These are phyloP conservation scores for Botryotinia calthae DNA, from an alignment of 2,329 filamentous ascomycete species.

Conservation along the genomic window DNA sequence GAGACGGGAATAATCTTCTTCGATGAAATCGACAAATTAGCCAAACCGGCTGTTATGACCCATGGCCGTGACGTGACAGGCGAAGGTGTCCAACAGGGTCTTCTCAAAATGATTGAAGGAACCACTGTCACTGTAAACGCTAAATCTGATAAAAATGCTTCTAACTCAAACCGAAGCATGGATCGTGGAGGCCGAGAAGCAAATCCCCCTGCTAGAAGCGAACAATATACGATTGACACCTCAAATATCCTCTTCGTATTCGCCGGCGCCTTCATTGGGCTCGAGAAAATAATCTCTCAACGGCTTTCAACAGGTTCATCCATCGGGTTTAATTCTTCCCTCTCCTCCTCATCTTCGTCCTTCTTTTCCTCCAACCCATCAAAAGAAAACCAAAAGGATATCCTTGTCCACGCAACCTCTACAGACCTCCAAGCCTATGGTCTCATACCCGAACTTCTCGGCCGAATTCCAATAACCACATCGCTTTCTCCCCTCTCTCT, in stretches of 20 bases:
- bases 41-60: constrained; percentile 69
- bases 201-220: constrained; percentile 30
- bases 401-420: constrained; percentile 60
- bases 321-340: constrained; percentile 86
- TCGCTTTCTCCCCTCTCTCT: constrained; percentile 74
- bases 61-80: constrained; percentile 94
- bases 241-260: constrained; percentile 98
- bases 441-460: constrained; percentile 92
- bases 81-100: constrained; percentile 92
- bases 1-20: constrained; percentile 93
- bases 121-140: constrained; percentile 90
- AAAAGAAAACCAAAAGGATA: constrained; percentile 38
- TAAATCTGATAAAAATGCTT: constrained; percentile 61
- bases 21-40: constrained; percentile 97
- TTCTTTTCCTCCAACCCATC: constrained; percentile 39
- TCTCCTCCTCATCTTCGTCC: constrained; percentile 48
- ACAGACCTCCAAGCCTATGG: constrained; percentile 79
- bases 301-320: constrained; percentile 79
- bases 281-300: constrained; percentile 83
- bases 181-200: constrained; percentile 28
- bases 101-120: constrained; percentile 94
- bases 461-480: constrained; percentile 87
- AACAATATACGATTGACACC: constrained; percentile 75
- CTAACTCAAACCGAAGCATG: constrained; percentile 21
- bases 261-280: constrained; percentile 88